Percentiles rank a stretch among this genome's conserved stretches.
These are phyloP conservation scores for Calonectria fujianensis DNA, from an alignment of 2,329 filamentous ascomycete genomes.

Conservation along the genomic window DNA sequence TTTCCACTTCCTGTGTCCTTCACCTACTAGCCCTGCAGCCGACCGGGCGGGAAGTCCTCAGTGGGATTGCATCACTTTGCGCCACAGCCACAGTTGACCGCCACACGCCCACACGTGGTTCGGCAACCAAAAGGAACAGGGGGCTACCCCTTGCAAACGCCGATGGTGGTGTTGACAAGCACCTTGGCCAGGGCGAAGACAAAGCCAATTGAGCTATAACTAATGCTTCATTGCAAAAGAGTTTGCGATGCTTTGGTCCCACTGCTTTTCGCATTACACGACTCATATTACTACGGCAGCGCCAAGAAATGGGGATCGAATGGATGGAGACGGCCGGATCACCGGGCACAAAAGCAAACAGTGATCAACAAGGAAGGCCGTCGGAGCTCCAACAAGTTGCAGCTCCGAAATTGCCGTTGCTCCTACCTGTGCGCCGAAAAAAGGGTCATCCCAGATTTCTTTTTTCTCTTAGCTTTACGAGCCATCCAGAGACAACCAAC, in stretches of 20 bases:
- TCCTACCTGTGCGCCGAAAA: conserved; percentile 4
- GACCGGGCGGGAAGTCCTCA: neutral
- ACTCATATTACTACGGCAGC: neutral
- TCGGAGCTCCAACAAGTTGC: conserved; percentile 13
- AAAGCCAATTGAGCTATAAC: conserved; percentile 2
- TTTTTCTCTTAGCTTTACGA: conserved; percentile 17
- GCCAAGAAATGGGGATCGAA: conserved; percentile 22
- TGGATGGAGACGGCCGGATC: conserved; percentile 12
- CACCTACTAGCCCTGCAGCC: conserved; percentile 6
- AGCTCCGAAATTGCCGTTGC: conserved; percentile 29
- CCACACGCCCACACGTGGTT: conserved; percentile 44
- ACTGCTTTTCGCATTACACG: neutral
- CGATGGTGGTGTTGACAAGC: neutral
- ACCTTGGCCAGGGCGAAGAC: neutral
- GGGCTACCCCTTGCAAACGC: neutral
- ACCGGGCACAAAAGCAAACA: conserved; percentile 25
- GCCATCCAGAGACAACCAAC: neutral
- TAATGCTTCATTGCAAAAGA: neutral
- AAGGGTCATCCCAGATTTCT: conserved; percentile 22
- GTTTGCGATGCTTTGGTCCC: neutral
- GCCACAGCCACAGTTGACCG: conserved; percentile 45
- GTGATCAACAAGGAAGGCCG: conserved; percentile 29
- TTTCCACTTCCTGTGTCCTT: neutral
- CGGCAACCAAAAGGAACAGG: neutral
- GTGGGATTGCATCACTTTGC: conserved; percentile 44